A percentile compares a stretch with the other conserved stretches of the same genome.
Evolutionary conservation across 257 asterid genomes (phyloP).

Genomic region (Rauvolfia tetraphylla): DNA sequence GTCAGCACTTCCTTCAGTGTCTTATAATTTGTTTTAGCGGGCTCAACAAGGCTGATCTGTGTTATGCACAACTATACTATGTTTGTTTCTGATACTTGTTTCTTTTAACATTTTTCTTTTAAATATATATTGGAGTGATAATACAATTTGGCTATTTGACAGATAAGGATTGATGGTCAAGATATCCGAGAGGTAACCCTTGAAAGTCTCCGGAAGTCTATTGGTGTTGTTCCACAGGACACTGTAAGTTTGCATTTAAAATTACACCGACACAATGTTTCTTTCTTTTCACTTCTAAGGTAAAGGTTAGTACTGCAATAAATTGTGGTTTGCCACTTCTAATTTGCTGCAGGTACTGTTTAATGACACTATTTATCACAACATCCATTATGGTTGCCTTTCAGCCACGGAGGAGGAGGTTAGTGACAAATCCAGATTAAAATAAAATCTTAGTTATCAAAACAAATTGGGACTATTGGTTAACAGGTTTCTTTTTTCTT

Average conservation of each 20-base stretch:
- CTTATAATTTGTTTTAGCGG: background rate
- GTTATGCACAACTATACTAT: background rate
- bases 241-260: conserved; percentile 63
- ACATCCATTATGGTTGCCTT: conserved; percentile 89
- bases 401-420: conserved; percentile 95
- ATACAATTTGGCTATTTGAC: conserved; percentile 21
- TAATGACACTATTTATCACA: conserved; percentile 94
- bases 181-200: conserved; percentile 78
- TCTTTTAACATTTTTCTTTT: too few relatives aligned
- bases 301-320: too few relatives aligned
- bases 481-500: conserved; percentile 17
- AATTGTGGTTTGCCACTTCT: background rate
- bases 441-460: background rate
- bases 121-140: background rate
- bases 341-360: conserved; percentile 70
- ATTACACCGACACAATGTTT: background rate
- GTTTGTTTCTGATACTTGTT: too few relatives aligned
- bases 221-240: conserved; percentile 98
- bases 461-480: conserved; percentile 2
- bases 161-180: conserved; percentile 92
- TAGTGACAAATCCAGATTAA: background rate
- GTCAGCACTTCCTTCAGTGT: background rate
- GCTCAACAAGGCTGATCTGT: background rate
- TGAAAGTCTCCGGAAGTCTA: conserved; percentile 87
- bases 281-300: background rate